These are phyloP conservation scores for Solanum dulcamara DNA, from an alignment of 257 asterid species.

Conservation along the genomic window DNA sequence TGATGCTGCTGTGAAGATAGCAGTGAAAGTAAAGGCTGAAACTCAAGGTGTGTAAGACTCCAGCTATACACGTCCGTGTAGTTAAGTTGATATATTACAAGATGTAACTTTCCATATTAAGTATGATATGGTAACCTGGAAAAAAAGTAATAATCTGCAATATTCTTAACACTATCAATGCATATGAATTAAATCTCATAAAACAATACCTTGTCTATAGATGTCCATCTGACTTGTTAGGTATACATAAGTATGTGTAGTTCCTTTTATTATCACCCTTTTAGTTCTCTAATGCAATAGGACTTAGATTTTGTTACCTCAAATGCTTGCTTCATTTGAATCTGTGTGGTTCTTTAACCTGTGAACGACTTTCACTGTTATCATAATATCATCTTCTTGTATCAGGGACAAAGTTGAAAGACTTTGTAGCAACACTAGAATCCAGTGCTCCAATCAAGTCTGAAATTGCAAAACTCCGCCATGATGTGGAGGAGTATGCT, in stretches of 20 bases:
- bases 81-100: not conserved
- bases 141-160: not conserved
- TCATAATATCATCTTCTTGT: not conserved
- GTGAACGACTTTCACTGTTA: not conserved
- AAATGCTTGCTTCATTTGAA: not conserved
- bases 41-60: constrained; percentile 37
- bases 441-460: constrained; percentile 43
- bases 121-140: not conserved
- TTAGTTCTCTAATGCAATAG: not conserved
- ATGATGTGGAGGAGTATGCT: constrained; percentile 72
- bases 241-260: not conserved
- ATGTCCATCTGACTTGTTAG: not conserved
- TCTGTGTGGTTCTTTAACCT: not conserved
- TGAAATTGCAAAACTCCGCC: constrained; percentile 46
- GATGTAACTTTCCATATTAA: not conserved
- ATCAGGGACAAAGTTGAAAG: constrained; percentile 79
- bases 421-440: constrained; percentile 66
- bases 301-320: not conserved
- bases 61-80: not conserved
- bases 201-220: not conserved
- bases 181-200: not conserved
- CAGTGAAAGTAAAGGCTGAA: constrained; percentile 69
- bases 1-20: constrained; percentile 76
- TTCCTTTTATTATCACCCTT: not conserved
- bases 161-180: not conserved